Evolutionary conservation across 306 rosid genomes (phyloP).

Genomic region (Gillenia trifoliata): DNA sequence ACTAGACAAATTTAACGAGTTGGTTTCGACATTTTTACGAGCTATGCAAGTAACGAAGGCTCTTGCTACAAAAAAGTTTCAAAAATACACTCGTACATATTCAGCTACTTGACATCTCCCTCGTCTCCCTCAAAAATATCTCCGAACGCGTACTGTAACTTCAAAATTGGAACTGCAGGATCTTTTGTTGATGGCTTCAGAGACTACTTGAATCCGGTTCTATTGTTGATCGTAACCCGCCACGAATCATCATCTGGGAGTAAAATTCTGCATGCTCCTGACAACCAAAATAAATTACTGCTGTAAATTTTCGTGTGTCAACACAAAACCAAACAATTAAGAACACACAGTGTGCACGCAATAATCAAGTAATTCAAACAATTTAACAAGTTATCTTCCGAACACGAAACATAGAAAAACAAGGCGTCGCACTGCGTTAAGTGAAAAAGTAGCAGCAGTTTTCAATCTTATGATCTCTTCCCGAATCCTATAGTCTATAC

Average conservation of each 20-base stretch:
- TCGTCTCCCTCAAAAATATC: neutral
- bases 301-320: too few relatives aligned
- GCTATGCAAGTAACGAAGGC: neutral
- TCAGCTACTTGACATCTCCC: neutral
- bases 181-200: neutral
- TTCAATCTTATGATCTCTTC: neutral
- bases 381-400: neutral
- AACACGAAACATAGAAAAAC: neutral
- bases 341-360: too few relatives aligned
- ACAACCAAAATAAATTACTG: neutral
- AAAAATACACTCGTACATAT: neutral
- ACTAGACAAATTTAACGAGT: too few relatives aligned
- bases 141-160: neutral
- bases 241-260: slow-evolving; percentile 16
- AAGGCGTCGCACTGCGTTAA: neutral
- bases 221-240: slow-evolving; percentile 10
- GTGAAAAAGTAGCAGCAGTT: neutral
- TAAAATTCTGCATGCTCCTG: slow-evolving; percentile 19
- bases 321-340: too few relatives aligned
- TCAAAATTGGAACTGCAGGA: slow-evolving; percentile 6
- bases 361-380: neutral
- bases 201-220: slow-evolving; percentile 11
- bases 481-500: neutral
- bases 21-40: neutral
- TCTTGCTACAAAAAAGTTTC: neutral